Base-by-base conservation (phyloP, 805 yeast genomes). In the Ogataea ganodermae region DNA sequence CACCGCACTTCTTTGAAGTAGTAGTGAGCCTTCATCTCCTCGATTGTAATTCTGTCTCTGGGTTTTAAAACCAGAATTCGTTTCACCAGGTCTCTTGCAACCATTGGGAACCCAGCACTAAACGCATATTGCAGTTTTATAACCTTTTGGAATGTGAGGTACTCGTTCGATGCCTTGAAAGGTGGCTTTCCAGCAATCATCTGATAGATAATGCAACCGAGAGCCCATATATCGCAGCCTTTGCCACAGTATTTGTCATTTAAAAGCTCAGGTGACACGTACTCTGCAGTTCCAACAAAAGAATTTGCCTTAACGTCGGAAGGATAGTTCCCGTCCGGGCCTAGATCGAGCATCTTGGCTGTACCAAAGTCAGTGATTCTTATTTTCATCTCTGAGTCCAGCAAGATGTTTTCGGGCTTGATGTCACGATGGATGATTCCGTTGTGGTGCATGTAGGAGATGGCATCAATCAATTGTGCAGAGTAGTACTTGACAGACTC, bases 361-460 rank as follows among this genome's bases (percentile, higher is more conserved):
- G 96, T 87, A 21, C 96, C 96, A 63, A 87, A 87, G 68, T 87
- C 96, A 1, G 96, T 87, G 30, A 87, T 74, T 63, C 81, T 84
- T 33, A 86, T 73, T 49, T 81, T 76, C 72, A 78, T 71, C 22
- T 81, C 74, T 28, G 69, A 70, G 59, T 84, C 88, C 18, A 87
- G 68, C 42, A 87, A 65, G 23, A 87, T 86, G 63, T 87, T 87
- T 60, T 87, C 96, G 0, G 96, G 96, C 62, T 87, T 87, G 39
- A 87, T 76, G 67, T 87, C 96, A 65, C 96, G 72, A 60, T 87
- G 96, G 36, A 87, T 76, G 21, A 87, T 81, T 32, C 96, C 96
- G 57, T 78, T 81, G 43, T 73, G 74, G 60, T 87, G 95, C 80
- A 87, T 80, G 61, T 74, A 85, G 54, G 75, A 75, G 22, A 86